Evolutionary conservation across 1,139 yeast genomes (phyloP), one percentile per base, ranked within the genome.

Genomic region (Yamadazyma songkhlaensis): DNA sequence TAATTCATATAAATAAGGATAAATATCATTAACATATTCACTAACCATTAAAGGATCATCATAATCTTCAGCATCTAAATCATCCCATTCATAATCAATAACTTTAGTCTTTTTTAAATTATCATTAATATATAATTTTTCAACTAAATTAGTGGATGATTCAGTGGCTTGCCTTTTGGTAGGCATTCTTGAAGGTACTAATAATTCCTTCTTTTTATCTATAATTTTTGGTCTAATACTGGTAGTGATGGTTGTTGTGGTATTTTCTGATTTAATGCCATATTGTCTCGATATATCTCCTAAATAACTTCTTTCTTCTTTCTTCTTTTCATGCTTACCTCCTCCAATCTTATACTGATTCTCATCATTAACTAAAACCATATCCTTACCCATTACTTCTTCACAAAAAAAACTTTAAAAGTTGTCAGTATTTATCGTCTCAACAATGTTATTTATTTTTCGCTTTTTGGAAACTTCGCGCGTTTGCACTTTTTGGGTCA

Each of bases 11-110:
- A 90, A 67, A 59, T 86, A 88, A 30, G 77, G 82, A 60, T 88
- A 90, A 42, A 92, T 90, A 44, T 88, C 97, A 48, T 71, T 77
- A 40, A 87, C 96, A 57, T 89, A 92, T 65, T 92, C 98, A 50
- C 90, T 81, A 23, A 87, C 97, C 97, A 90, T 89, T 47, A 86
- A 72, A 9, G 97, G 97, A 60, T 92, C 98, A 51, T 85, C 90
- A 44, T 70, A 66, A 58, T 92, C 98, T 51, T 87, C 96, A 36
- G 84, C 90, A 57, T 90, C 97, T 42, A 90, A 70, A 59, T 90
- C 96, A 53, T 87, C 96, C 95, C 95, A 89, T 46, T 75, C 78
- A 52, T 81, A 73, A 43, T 70, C 77, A 23, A 69, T 64, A 28
- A 62, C 57, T 38, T 64, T 59, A 8, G 72, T 54, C 48, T 67